Conservation (phyloP, 805 yeast genomes). For the Metschnikowia continentalis region DNA sequence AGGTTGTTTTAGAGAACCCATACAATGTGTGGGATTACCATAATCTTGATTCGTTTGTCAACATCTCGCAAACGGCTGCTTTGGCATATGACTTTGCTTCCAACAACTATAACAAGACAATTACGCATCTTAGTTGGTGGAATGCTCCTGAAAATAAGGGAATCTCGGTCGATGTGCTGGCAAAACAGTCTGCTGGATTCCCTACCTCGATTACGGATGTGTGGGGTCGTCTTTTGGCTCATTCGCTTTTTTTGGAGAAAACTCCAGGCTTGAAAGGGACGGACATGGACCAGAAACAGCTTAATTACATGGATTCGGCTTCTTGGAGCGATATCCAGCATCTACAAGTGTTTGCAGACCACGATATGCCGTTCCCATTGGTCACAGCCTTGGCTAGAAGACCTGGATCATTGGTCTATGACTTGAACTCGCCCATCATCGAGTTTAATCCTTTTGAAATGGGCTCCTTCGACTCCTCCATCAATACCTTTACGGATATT, state of each 20-base stretch:
- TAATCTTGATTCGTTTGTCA: conserved; percentile 25
- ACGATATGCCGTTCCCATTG: conserved; percentile 41
- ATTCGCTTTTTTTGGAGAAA: conserved; percentile 49
- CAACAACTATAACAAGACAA: conserved; percentile 23
- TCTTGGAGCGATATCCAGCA: conserved; percentile 34
- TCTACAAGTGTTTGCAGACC: conserved; percentile 24
- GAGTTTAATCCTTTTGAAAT: conserved; percentile 42
- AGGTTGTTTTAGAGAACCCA: conserved; percentile 37
- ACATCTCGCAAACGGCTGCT: conserved; percentile 13
- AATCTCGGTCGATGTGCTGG: conserved; percentile 49
- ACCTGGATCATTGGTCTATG: conserved; percentile 29
- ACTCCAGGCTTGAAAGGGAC: neutral
- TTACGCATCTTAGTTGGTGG: conserved; percentile 31
- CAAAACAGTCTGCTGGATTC: conserved; percentile 55
- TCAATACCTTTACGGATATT: conserved; percentile 36
- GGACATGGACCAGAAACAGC: conserved; percentile 1
- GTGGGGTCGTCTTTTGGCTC: conserved; percentile 75
- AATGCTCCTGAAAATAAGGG: conserved; percentile 36
- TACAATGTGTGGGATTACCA: conserved; percentile 36
- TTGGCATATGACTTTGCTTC: conserved; percentile 20
- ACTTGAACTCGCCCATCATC: conserved; percentile 34
- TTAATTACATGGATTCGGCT: conserved; percentile 25
- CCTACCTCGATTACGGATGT: conserved; percentile 65
- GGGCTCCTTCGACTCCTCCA: conserved; percentile 39
- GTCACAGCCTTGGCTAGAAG: conserved; percentile 33